Evolutionary conservation across 1,284 basidiomycete species (phyloP), one percentile per base, ranked within the genome.

Genomic region (Anthracocystis walkeri): DNA sequence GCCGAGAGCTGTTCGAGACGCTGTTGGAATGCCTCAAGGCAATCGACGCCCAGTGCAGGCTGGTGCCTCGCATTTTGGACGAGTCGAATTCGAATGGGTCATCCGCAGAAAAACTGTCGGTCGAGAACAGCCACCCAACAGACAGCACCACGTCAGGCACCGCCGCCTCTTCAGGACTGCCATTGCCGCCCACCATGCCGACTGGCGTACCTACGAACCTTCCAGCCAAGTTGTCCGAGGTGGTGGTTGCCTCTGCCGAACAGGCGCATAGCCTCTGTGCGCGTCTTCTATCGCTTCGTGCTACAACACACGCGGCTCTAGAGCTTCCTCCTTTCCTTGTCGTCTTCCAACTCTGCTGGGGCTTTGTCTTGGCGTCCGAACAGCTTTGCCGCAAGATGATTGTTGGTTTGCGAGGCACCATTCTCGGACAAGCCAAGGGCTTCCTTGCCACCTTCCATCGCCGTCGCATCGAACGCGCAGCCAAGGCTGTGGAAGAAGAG

Each of bases 401-500:
- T 66, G 93, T 96, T 50, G 92, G 93, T 5, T 87, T 99, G 27
- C 88, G 95, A 46, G 71, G 72, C 27, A 75, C 53, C 6, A 57
- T 71, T 25, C 74, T 77, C n/a, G 75, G 77, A 50, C 80, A 95
- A 90, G 93, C 94, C 7, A 95, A 95, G 85, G 87, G 89, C 3
- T 99, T 95, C 87, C 87, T 99, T 29, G 90, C 92, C 76, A 86
- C 88, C 0, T 97, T 95, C 86, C 96, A 99, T 84, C 91, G 93
- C 73, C 86, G 88, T n/a, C 89, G 92, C 56, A 89, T 98, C 64
- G 90, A 91, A 2, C 89, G 89, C 68, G 93, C 92, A 4, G 94
- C 95, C 25, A 93, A 92, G 84, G 87, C 93, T 14, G 95, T 99
- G 7, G 93, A 96, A 84, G 93, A 95, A 77, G 94, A 96, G 80